Percentiles rank a stretch among this genome's conserved stretches.
phyloP scores from a whole-genome alignment of 139 green algal species.

The Mesotaenium endlicherianum region DNA sequence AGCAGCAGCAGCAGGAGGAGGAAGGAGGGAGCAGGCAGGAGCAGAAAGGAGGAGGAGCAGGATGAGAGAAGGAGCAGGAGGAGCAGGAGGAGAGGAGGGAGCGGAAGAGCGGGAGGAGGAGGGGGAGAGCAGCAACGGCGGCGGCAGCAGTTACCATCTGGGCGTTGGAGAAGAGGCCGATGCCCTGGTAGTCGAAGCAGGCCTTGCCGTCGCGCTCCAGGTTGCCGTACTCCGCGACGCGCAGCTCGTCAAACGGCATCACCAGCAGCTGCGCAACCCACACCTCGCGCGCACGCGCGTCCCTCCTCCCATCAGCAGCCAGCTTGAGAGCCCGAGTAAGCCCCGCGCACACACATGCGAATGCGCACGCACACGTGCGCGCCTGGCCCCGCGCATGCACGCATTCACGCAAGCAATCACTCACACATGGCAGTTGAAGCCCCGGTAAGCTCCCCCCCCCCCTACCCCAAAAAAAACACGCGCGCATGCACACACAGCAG shows the following conservation, averaged over 20 bases:
- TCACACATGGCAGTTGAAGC: no score
- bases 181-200: constrained; percentile 21
- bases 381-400: no score
- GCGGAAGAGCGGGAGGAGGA: not conserved
- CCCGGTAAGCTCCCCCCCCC: no score
- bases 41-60: not conserved
- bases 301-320: no score
- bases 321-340: no score
- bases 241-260: not conserved
- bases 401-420: no score
- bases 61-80: not conserved
- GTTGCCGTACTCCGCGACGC: not conserved
- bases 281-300: no score
- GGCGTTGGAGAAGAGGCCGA: not conserved
- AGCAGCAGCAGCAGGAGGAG: not conserved
- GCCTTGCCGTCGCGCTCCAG: not conserved
- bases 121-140: not conserved
- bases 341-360: no score
- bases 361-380: no score
- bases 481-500: no score
- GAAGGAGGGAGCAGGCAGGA: not conserved
- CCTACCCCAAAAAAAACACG: no score
- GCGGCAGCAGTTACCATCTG: not conserved
- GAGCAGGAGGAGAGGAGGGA: not conserved
- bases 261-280: constrained; percentile 3